A percentile compares a stretch with the other conserved stretches of the same genome.
Evolutionary conservation across 139 green algal species (phyloP).

Genomic region (Spirogloea muscicola): DNA sequence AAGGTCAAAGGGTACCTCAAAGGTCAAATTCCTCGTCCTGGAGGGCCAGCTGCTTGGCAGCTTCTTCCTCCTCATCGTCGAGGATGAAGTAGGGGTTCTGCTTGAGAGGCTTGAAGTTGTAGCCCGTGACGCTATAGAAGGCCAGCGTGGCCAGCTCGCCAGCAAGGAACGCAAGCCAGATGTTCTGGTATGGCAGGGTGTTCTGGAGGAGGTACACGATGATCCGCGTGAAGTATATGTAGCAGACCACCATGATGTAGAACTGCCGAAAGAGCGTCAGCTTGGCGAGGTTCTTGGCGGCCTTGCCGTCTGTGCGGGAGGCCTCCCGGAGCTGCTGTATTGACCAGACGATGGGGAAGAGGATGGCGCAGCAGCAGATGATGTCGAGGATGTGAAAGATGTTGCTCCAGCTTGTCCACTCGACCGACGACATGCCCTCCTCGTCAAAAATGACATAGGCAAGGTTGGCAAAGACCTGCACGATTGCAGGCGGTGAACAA

Average conservation of each 20-base stretch:
- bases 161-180: constrained; percentile 68
- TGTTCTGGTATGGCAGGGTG: constrained; percentile 69
- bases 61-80: constrained; percentile 57
- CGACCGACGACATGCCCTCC: constrained; percentile 63
- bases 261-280: constrained; percentile 93
- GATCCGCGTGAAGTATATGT: constrained; percentile 98
- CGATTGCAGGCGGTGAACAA: too few species aligned
- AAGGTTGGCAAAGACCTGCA: constrained; percentile 85
- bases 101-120: constrained; percentile 68
- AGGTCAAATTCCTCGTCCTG: constrained; percentile 46
- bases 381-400: constrained; percentile 96
- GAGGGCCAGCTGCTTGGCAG: constrained; percentile 21
- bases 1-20: too few species aligned
- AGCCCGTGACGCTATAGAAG: constrained; percentile 83
- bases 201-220: constrained; percentile 87
- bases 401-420: constrained; percentile 91
- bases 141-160: constrained; percentile 76
- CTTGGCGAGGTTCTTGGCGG: constrained; percentile 73
- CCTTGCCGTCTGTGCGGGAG: constrained; percentile 60
- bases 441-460: constrained; percentile 88
- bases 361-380: constrained; percentile 94
- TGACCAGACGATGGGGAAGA: constrained; percentile 97
- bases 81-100: constrained; percentile 79
- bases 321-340: constrained; percentile 86
- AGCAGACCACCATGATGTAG: constrained; percentile 83